A percentile compares a stretch with the other conserved stretches of the same genome.
phyloP scores from a whole-genome alignment of 148 eudicot species.

The Hydrangea macrophylla region DNA sequence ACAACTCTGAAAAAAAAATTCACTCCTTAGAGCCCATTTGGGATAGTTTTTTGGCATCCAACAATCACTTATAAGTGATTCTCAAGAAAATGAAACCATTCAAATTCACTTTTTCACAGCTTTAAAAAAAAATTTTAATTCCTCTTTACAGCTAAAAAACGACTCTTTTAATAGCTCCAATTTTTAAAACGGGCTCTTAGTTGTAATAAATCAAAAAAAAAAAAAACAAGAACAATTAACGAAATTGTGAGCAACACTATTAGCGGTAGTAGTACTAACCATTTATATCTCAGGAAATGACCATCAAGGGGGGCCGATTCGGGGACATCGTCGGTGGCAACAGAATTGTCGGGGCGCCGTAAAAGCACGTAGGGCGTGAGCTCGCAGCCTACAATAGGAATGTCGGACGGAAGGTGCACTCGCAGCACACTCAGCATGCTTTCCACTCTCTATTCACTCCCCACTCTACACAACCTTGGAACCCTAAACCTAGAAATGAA shows the following conservation, averaged over 20 bases:
- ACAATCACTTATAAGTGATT: too few relatives aligned
- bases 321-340: conserved; percentile 71
- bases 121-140: too few relatives aligned
- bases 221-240: not conserved
- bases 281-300: conserved; percentile 82
- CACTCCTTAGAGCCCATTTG: too few relatives aligned
- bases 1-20: not conserved
- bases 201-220: not conserved
- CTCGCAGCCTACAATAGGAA: conserved; percentile 97
- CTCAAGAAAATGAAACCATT: too few relatives aligned
- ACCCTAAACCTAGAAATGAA: conserved; percentile 25
- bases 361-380: conserved; percentile 82
- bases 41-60: too few relatives aligned
- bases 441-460: conserved; percentile 24
- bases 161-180: too few relatives aligned
- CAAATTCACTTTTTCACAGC: too few relatives aligned
- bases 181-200: too few relatives aligned
- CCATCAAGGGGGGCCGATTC: conserved; percentile 78
- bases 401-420: conserved; percentile 93
- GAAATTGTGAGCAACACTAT: not conserved
- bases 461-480: conserved; percentile 6
- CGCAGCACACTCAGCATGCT: conserved; percentile 86
- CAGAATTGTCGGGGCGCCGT: conserved; percentile 61
- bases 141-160: too few relatives aligned
- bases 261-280: conserved; percentile 29